These are phyloP conservation scores for Colletotrichum filicis DNA, from an alignment of 2,329 filamentous ascomycete species.

Conservation along the genomic window DNA sequence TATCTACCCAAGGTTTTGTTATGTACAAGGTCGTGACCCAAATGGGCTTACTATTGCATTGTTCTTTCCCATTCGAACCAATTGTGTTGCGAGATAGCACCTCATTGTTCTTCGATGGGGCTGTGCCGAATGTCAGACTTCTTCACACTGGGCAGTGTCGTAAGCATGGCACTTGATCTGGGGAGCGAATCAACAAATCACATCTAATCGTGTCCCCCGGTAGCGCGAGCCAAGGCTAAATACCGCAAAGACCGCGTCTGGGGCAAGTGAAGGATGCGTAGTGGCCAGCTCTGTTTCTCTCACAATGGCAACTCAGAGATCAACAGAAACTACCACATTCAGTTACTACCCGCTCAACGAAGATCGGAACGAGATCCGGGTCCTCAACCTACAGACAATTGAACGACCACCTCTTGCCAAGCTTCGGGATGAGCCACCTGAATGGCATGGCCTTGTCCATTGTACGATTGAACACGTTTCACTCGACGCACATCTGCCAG, in stretches of 20 bases:
- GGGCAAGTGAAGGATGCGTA: not conserved
- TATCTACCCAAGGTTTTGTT: too few relatives aligned
- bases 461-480: slow-evolving; percentile 22
- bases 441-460: slow-evolving; percentile 26
- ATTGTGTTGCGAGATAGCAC: not conserved
- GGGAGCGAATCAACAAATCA: not conserved
- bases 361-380: slow-evolving; percentile 17
- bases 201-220: not conserved
- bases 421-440: slow-evolving; percentile 14
- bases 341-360: slow-evolving; percentile 11
- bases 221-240: slow-evolving; percentile 6
- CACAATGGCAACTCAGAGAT: not conserved
- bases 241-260: not conserved
- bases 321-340: not conserved
- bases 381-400: slow-evolving; percentile 17
- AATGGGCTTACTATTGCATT: not conserved
- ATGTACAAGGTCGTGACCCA: not conserved
- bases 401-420: slow-evolving; percentile 19
- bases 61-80: not conserved
- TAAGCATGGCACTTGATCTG: not conserved
- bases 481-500: slow-evolving; percentile 15
- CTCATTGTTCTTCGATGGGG: not conserved
- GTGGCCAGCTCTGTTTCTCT: not conserved
- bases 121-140: not conserved
- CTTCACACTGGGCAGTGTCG: not conserved